phyloP scores from a whole-genome alignment of 2,329 filamentous ascomycete species.

The Arthrobotrys megalospora region DNA sequence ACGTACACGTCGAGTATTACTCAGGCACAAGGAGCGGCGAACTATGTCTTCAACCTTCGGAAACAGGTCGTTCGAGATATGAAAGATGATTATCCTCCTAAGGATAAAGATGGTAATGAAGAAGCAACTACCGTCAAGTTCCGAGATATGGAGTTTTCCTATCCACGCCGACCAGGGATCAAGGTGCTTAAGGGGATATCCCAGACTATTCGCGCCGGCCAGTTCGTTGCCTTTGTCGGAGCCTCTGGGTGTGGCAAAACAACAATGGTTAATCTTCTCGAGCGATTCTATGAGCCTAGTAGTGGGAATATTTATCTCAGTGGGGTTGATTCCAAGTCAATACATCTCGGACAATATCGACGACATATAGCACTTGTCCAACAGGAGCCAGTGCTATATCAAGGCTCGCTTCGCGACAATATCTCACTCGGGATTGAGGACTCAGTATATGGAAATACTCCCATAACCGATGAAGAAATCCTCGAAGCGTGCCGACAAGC shows the following conservation, averaged over 20 bases:
- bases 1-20: slow-evolving; percentile 37
- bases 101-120: neutral
- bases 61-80: slow-evolving; percentile 1
- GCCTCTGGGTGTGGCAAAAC: slow-evolving; percentile 81
- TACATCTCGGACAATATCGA: slow-evolving; percentile 77
- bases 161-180: slow-evolving; percentile 68
- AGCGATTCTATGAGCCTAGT: slow-evolving; percentile 79
- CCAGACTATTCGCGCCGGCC: slow-evolving; percentile 72
- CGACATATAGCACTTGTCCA: slow-evolving; percentile 78
- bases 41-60: slow-evolving; percentile 36
- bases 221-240: slow-evolving; percentile 80
- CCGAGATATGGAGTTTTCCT: slow-evolving; percentile 60
- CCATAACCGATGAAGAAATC: slow-evolving; percentile 64
- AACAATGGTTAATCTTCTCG: slow-evolving; percentile 76
- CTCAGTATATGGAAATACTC: neutral
- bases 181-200: slow-evolving; percentile 68
- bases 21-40: slow-evolving; percentile 35
- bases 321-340: slow-evolving; percentile 73
- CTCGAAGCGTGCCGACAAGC: slow-evolving; percentile 73
- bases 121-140: slow-evolving; percentile 53
- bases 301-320: slow-evolving; percentile 78
- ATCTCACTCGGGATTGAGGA: slow-evolving; percentile 73
- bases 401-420: slow-evolving; percentile 79
- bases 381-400: slow-evolving; percentile 81
- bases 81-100: slow-evolving; percentile 16